Evolutionary conservation across 2,329 filamentous ascomycete species (phyloP).

Genomic region (Diaporthe sp.): DNA sequence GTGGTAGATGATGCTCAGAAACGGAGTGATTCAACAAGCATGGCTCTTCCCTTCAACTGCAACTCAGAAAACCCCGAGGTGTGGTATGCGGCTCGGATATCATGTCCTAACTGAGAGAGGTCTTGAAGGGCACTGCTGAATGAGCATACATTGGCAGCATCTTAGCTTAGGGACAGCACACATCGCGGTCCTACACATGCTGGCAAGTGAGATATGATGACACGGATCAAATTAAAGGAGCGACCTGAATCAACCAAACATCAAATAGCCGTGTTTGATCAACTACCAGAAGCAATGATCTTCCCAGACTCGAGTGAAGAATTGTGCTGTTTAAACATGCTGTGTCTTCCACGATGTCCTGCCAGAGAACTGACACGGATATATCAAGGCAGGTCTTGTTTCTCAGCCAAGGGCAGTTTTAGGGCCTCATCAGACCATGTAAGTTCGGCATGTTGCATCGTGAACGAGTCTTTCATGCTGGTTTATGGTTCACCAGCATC

Average conservation of each 20-base stretch:
- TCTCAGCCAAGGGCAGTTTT: not conserved
- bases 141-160: not conserved
- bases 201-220: not conserved
- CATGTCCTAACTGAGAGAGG: not conserved
- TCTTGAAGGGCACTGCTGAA: not conserved
- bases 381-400: not conserved
- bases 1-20: not conserved
- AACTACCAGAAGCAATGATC: not conserved
- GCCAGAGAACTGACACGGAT: not conserved
- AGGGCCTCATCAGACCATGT: not conserved
- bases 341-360: not conserved
- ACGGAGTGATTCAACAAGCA: not conserved
- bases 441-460: not conserved
- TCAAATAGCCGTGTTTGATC: not conserved
- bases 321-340: not conserved
- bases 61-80: not conserved
- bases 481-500: not conserved
- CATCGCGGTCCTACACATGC: not conserved
- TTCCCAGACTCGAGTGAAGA: not conserved
- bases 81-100: not conserved
- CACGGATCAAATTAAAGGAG: not conserved
- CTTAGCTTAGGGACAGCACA: not conserved
- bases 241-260: not conserved
- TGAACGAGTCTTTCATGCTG: not conserved
- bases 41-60: not conserved